Evolutionary conservation across 495 filamentous ascomycete species (phyloP), one percentile per base, ranked within the genome.

Genomic region (Podospora pseudoanserina): DNA sequence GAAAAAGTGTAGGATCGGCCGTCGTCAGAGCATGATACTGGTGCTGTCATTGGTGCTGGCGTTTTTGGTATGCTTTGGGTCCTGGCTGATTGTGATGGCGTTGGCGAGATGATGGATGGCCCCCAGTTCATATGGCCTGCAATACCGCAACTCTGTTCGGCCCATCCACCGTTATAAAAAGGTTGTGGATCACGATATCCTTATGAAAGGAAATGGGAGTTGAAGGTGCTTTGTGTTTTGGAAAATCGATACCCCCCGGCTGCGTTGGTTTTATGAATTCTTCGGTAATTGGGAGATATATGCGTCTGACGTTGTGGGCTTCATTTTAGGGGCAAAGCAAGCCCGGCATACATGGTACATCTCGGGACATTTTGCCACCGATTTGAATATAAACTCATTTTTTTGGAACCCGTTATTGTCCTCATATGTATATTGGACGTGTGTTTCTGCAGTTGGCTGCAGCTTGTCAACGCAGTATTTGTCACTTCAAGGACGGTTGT

Each of bases 11-110:
- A 61, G 59, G 59, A 16, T 23, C 30, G 39, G 13, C 15, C 39
- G 39, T 49, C 13, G 15, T 49, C 15, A 49, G 39, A 65, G 57
- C 39, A 49, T 49, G 67, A 66, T 66, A 66, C 53, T 30, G 63
- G 63, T 49, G 39, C 39, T 44, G 57, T 66, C 34, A 49, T 71
- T 34, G 70, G 66, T 7, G 16, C 53, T 60, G 70, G 66, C 54
- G 66, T 66, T 39, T 39, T 64, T 23, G 69, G 69, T 62, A 63
- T 64, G 23, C 27, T 16, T 60, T 57, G 54, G 60, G 28, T 20
- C 28, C 28, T 39, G 65, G 69, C 34, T 56, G 64, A 44, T 60
- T 55, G 60, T 67, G 65, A 18, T 49, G 39, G 39, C 39, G 13
- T 49, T 49, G 39, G 34, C 39, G 39, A 49, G 39, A 13, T 49